A percentile compares a stretch with the other conserved stretches of the same genome.
Conservation (phyloP, 2,329 filamentous ascomycete genomes). For the Claviceps citrina region DNA sequence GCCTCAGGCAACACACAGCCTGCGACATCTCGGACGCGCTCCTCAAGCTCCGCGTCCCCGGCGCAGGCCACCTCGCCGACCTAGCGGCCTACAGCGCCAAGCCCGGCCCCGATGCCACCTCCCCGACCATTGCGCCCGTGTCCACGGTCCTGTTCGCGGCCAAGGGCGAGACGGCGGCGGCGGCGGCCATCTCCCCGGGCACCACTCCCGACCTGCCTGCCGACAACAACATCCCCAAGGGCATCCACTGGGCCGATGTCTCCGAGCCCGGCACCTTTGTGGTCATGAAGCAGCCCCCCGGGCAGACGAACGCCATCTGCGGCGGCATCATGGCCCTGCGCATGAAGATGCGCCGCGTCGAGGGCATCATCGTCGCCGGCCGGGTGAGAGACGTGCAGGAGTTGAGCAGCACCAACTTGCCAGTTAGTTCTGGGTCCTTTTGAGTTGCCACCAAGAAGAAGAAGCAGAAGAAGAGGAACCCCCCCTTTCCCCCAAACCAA, state of each 20-base stretch:
- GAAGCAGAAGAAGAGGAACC: background rate
- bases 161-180: conserved; percentile 29
- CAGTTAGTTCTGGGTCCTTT: too few species aligned
- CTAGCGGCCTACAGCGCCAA: conserved; percentile 21
- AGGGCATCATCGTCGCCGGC: conserved; percentile 51
- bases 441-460: too few species aligned
- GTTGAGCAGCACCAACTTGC: conserved; percentile 37
- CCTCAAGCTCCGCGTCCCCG: conserved; percentile 49
- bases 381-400: conserved; percentile 51
- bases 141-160: conserved; percentile 48
- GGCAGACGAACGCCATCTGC: conserved; percentile 53
- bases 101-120: conserved; percentile 11
- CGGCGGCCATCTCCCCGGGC: too few species aligned
- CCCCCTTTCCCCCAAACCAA: background rate
- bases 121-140: conserved; percentile 33
- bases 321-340: conserved; percentile 64
- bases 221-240: conserved; percentile 44
- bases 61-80: conserved; percentile 52
- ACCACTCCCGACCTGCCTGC: too few species aligned
- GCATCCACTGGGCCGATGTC: conserved; percentile 54
- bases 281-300: conserved; percentile 48
- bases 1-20: conserved; percentile 25
- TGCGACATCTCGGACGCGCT: conserved; percentile 58
- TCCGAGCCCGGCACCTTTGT: conserved; percentile 44
- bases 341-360: conserved; percentile 46